Evolutionary conservation across 164 flowering plant species (phyloP).

Genomic region (Berberis vulgaris): DNA sequence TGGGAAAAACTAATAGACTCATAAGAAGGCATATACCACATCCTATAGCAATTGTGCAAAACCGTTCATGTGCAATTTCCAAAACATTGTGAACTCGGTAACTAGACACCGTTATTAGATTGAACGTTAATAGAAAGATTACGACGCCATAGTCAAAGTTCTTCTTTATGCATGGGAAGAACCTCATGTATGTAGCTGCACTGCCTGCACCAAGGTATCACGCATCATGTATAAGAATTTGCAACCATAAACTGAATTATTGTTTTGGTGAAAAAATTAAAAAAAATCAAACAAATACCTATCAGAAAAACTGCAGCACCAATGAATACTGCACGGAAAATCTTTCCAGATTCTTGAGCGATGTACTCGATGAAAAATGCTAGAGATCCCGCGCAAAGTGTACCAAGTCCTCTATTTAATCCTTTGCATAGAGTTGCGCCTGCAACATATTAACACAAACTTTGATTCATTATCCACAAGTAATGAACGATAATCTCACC

Average conservation of each 20-base stretch:
- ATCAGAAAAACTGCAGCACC: constrained; percentile 57
- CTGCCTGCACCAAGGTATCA: constrained; percentile 14
- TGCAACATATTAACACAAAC: constrained; percentile 5
- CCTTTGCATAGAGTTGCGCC: constrained; percentile 95
- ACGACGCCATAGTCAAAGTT: constrained; percentile 85
- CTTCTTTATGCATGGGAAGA: constrained; percentile 73
- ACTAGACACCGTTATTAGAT: constrained; percentile 78
- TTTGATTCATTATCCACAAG: not conserved
- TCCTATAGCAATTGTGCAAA: constrained; percentile 78
- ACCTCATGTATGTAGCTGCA: constrained; percentile 59
- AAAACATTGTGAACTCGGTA: constrained; percentile 59
- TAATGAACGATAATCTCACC: not conserved
- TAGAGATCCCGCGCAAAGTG: constrained; percentile 64
- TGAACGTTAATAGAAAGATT: constrained; percentile 83
- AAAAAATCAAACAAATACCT: constrained; percentile 29
- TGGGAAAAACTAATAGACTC: constrained; percentile 70
- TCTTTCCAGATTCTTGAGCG: constrained; percentile 38
- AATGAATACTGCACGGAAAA: constrained; percentile 58
- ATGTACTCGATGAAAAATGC: constrained; percentile 67
- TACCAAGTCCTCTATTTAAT: constrained; percentile 84
- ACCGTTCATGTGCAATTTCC: constrained; percentile 53
- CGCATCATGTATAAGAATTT: not conserved
- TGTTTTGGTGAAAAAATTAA: not conserved
- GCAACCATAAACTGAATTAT: not conserved
- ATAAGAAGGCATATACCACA: constrained; percentile 75